Base-by-base conservation (phyloP, 2,329 filamentous ascomycete genomes). In the Aspergillus brasiliensis region DNA sequence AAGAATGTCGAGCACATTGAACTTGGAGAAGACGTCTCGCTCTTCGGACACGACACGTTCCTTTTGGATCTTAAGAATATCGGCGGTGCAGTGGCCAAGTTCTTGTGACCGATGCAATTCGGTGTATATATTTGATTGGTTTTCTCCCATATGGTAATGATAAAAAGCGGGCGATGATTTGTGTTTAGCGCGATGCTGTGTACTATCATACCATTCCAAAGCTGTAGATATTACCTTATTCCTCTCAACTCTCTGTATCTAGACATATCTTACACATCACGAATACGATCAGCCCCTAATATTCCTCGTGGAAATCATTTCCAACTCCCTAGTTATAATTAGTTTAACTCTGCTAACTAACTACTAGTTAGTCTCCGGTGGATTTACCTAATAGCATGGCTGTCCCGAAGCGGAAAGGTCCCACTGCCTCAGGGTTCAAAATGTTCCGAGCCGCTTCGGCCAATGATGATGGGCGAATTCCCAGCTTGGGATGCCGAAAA, bases 31-130 rank as follows among this genome's bases (percentile, higher is more conserved):
- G 92, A 98, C 78, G 86, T 95, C 77, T 97, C 92, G 70, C 78
- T 96, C 69, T 99, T 99, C 74, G 95, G 95, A 0, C 95, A 99
- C 71, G 95, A 99, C 73, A 98, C 94, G 0, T 99, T 99, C 74
- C 77, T 99, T 71, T 80, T 99, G 46, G 95, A 99, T 77, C 78
- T 98, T 59, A 88, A 97, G 78, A 90, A 97, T 68, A 91, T 99
- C 52, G 95, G 95, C 3, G 92, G 92, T 0, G 91, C 88, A 52
- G 80, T 99, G 49, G 88, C 87, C 69, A 84, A 84, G 67, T 99
- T 99, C 75, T 75, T 99, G 67, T 84, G 83, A 1, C 94, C 61
- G 51, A 34, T 8, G n/a, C 8, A n/a, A 27, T 8, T n/a, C 23
- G 7, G 21, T 5, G 31, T 11, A 34, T 13, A 2, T 34, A 11